These are phyloP conservation scores for Leptosphaerulina australis DNA, from an alignment of 2,329 filamentous ascomycete genomes.

Conservation along the genomic window DNA sequence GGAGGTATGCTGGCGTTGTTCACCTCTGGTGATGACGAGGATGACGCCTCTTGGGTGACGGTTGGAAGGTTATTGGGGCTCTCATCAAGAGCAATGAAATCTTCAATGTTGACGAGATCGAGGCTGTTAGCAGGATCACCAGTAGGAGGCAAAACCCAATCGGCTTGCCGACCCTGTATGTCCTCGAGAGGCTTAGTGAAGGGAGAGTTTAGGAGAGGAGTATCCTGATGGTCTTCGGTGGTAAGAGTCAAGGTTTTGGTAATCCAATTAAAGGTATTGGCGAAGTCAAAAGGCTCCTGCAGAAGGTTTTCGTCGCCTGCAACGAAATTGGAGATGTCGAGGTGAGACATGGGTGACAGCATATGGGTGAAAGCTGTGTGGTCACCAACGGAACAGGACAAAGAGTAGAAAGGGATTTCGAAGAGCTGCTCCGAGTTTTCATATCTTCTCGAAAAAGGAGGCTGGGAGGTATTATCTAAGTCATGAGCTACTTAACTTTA, in stretches of 20 bases:
- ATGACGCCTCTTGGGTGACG: neutral
- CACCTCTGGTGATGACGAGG: neutral
- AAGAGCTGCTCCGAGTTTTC: neutral
- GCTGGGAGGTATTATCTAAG: slow-evolving; percentile 6
- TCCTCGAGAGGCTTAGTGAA: neutral
- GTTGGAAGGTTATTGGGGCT: neutral
- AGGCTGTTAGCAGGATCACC: neutral
- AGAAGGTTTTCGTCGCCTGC: slow-evolving; percentile 2
- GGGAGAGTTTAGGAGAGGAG: neutral
- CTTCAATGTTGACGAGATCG: neutral
- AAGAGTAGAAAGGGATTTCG: neutral
- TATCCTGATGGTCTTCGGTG: neutral
- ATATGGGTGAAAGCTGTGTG: neutral
- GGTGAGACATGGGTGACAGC: neutral
- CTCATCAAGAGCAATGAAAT: neutral
- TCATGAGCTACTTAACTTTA: neutral
- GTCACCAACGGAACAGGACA: neutral
- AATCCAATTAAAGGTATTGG: neutral
- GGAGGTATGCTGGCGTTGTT: neutral
- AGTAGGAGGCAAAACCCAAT: slow-evolving; percentile 1
- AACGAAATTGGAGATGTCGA: neutral
- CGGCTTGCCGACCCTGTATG: neutral
- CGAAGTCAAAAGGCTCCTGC: neutral
- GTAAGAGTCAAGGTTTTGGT: neutral
- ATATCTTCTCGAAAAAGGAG: neutral